These are phyloP conservation scores for Uromyces viciae-fabae DNA, from an alignment of 1,284 basidiomycete species.

Conservation along the genomic window DNA sequence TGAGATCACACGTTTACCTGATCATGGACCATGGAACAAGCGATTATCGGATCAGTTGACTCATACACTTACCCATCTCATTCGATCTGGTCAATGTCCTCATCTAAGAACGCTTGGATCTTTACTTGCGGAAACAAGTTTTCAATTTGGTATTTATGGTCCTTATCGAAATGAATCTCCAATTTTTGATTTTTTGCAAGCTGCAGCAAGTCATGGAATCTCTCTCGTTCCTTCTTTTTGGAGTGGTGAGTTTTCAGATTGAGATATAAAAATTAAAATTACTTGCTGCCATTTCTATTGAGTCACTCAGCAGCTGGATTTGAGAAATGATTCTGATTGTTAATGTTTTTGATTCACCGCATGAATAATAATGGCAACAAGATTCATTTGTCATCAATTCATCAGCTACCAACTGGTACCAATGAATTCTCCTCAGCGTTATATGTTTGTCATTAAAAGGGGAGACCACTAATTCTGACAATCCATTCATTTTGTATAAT, in stretches of 20 bases:
- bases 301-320: background rate
- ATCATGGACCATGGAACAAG: conserved; percentile 38
- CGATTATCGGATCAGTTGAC: conserved; percentile 1
- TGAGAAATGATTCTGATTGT: background rate
- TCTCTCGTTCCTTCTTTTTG: conserved; percentile 15
- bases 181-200: background rate
- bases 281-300: background rate
- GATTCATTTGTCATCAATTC: conserved; percentile 18
- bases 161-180: background rate
- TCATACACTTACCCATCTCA: background rate
- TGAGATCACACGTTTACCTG: conserved; percentile 33
- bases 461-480: too few relatives aligned
- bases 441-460: too few relatives aligned
- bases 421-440: too few relatives aligned
- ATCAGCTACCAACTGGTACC: conserved; percentile 19
- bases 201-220: background rate
- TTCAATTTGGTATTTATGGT: conserved; percentile 31
- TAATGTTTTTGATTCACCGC: background rate
- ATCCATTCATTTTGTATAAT: too few relatives aligned
- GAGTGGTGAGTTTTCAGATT: conserved; percentile 8
- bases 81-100: conserved; percentile 28
- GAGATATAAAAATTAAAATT: background rate
- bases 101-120: conserved; percentile 18
- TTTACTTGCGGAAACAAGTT: conserved; percentile 2
- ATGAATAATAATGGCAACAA: background rate